A percentile compares a stretch with the other conserved stretches of the same genome.
These are phyloP conservation scores for Fusarium succisae DNA, from an alignment of 2,329 filamentous ascomycete genomes.

Conservation along the genomic window DNA sequence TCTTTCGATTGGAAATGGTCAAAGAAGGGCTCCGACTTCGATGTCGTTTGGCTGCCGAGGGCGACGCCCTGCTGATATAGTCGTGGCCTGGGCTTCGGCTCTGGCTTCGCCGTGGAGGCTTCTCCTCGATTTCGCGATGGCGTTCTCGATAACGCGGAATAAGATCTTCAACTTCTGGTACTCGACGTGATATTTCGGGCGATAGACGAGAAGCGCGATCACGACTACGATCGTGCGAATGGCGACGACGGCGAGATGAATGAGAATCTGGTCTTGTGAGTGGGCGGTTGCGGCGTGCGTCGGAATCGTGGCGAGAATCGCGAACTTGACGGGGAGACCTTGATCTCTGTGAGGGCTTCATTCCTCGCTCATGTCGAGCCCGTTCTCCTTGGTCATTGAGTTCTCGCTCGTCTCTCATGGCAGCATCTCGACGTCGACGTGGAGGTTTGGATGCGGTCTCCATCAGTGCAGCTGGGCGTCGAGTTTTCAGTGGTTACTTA, in stretches of 20 bases:
- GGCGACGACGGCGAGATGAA: constrained; percentile 49
- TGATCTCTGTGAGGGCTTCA: constrained; percentile 46
- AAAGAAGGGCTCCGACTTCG: constrained; percentile 55
- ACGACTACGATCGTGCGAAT: constrained; percentile 52
- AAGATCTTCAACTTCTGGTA: constrained; percentile 48
- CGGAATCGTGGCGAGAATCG: constrained; percentile 44
- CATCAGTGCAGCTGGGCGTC: constrained; percentile 45
- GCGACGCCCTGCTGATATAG: constrained; percentile 45
- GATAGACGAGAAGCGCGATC: constrained; percentile 43
- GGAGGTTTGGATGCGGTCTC: constrained; percentile 46
- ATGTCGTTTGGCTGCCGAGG: constrained; percentile 53
- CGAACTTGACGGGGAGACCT: constrained; percentile 45
- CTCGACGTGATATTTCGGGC: constrained; percentile 41
- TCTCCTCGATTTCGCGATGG: constrained; percentile 44
- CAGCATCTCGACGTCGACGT: constrained; percentile 52
- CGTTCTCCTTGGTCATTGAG: constrained; percentile 50
- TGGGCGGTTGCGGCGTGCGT: constrained; percentile 47
- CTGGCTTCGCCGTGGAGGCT: constrained; percentile 47
- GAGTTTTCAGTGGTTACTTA: constrained; percentile 51
- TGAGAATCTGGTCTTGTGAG: constrained; percentile 45
- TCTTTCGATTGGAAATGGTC: constrained; percentile 52
- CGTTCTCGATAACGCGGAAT: constrained; percentile 52
- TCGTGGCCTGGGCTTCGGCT: constrained; percentile 47
- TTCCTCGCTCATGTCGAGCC: constrained; percentile 49
- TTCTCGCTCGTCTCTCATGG: constrained; percentile 53